Base-by-base conservation (phyloP, 1,139 yeast species). In the Wickerhamomyces sp. region DNA sequence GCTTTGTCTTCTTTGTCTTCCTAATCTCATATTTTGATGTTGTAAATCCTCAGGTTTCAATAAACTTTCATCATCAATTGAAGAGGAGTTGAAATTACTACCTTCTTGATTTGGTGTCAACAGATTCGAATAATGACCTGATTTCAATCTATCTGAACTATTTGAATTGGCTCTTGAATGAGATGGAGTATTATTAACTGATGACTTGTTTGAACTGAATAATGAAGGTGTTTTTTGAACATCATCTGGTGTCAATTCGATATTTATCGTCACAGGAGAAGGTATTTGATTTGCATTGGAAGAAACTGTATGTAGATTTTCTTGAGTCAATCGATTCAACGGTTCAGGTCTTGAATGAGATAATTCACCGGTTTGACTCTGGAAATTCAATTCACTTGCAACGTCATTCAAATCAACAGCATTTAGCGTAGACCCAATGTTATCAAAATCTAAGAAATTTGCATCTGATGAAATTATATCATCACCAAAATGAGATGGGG, bases 171-270 rank as follows among this genome's bases (percentile, higher is more conserved):
- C 45, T 26, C 58, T 42, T 14, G 59, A 54, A 34, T 54, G 56
- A 7, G 11, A 23, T 10, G 58, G 57, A 0, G 60, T 47, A 34
- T 56, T 54, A 34, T 45, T 50, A 31, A 53, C 47, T 10, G 60
- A 52, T 4, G 59, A 49, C 32, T 39, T 45, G 32, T 55, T 52
- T 4, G 61, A 58, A 8, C 59, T 54, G 45, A 58, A 55, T 34
- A 58, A 40, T 0, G 61, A 57, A 0, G 54, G 55, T 0, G 58
- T 55, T 31, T 43, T 47, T 13, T 41, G 30, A 2, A 13, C n/a
- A 2, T 43, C 41, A 5, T 46, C 55, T 11, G 57, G 53, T 10
- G 57, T 53, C 5, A 44, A 53, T 13, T 55, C 54, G 18, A 58
- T 56, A 5, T 46, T 43, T 4, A 46, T 46, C 7, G 41, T 42